phyloP scores from a whole-genome alignment of 441 rosid genomes.

The Brassica balearica region DNA sequence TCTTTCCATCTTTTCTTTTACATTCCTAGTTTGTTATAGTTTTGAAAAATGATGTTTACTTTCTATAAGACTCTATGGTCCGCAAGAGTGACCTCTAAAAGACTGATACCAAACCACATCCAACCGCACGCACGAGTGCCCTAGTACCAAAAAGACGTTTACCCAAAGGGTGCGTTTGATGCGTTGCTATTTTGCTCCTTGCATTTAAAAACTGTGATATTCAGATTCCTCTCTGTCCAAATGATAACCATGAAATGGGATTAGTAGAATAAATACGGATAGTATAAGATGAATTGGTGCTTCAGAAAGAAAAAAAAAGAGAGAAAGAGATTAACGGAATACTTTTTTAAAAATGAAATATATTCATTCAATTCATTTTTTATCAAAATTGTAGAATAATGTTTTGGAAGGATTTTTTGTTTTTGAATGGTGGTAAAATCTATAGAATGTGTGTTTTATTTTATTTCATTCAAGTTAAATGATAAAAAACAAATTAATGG shows the following conservation, averaged over 20 bases:
- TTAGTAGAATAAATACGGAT: neutral
- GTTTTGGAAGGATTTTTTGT: no score
- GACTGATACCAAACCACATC: slow-evolving; percentile 25
- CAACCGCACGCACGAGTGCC: slow-evolving; percentile 6
- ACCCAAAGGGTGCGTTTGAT: slow-evolving; percentile 16
- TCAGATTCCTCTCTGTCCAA: neutral
- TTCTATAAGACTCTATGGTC: neutral
- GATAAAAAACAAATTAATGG: no score
- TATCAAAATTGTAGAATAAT: no score
- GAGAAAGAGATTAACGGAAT: no score
- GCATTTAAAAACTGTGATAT: slow-evolving; percentile 6
- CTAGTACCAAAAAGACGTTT: neutral
- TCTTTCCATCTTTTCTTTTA: neutral
- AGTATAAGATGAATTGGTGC: no score
- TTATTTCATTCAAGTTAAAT: no score
- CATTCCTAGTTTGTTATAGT: neutral
- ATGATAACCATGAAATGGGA: neutral
- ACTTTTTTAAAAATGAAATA: no score
- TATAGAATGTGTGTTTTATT: no score
- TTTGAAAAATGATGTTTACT: neutral
- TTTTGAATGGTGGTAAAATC: no score
- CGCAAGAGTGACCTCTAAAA: neutral
- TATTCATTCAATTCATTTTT: no score
- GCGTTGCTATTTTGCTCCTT: slow-evolving; percentile 8
- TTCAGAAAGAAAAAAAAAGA: no score